These are phyloP conservation scores for Millerozyma acaciae DNA, from an alignment of 805 yeast species.

Conservation along the genomic window DNA sequence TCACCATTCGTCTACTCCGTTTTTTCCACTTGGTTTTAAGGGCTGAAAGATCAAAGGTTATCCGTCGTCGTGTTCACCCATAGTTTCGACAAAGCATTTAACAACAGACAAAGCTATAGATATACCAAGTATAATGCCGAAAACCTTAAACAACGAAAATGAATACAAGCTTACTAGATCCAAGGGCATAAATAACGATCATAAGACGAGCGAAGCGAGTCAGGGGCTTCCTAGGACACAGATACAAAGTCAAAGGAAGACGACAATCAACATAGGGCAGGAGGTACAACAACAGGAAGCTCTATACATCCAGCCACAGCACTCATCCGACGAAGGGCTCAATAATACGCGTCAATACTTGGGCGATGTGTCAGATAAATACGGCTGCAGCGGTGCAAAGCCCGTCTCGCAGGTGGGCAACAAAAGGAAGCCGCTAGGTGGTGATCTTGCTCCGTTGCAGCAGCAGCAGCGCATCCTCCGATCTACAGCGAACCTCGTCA, in stretches of 20 bases:
- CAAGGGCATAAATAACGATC: conserved; percentile 13
- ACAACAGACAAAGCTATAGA: too few species aligned
- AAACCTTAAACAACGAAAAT: conserved; percentile 35
- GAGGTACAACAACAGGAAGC: neutral
- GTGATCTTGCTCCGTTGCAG: conserved; percentile 29
- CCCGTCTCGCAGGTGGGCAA: conserved; percentile 1
- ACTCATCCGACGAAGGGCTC: conserved; percentile 7
- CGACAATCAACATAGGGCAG: neutral
- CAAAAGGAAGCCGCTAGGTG: conserved; percentile 32
- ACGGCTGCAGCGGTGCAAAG: conserved; percentile 14
- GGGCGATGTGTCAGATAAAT: conserved; percentile 38
- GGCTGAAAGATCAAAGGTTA: too few species aligned
- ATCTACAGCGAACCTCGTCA: conserved; percentile 1
- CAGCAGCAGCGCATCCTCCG: conserved; percentile 11
- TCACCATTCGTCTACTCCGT: too few species aligned
- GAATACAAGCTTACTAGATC: conserved; percentile 34
- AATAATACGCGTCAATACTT: conserved; percentile 23
- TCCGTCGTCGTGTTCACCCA: too few species aligned
- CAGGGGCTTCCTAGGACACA: conserved; percentile 1
- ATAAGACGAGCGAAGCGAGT: neutral
- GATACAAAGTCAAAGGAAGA: conserved; percentile 1
- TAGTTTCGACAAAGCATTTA: too few species aligned
- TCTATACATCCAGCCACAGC: neutral
- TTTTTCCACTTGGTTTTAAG: too few species aligned
- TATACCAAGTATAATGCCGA: conserved; percentile 8